Percentiles rank a stretch among this genome's conserved stretches.
Conservation (phyloP, 2,329 filamentous ascomycete species). For the Rhynchosporium graminicola region DNA sequence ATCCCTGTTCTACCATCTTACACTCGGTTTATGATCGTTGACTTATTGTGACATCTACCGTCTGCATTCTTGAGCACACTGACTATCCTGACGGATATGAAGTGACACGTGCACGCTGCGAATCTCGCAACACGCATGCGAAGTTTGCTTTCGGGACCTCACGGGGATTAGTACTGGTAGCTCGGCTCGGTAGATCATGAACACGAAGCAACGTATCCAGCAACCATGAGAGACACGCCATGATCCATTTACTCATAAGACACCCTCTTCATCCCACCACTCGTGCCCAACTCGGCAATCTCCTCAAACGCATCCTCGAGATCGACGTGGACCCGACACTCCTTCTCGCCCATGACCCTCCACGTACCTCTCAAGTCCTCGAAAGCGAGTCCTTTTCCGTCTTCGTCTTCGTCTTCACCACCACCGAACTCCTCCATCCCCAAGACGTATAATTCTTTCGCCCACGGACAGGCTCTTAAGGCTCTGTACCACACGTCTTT, state of each 20-base stretch:
- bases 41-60: too few species aligned
- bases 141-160: too few species aligned
- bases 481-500: slow-evolving; percentile 58
- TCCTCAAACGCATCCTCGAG: slow-evolving; percentile 46
- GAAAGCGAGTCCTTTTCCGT: slow-evolving; percentile 27
- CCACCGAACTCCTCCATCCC: slow-evolving; percentile 49
- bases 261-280: background rate
- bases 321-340: slow-evolving; percentile 58
- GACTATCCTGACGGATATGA: too few species aligned
- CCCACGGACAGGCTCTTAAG: slow-evolving; percentile 61
- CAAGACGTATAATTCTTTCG: slow-evolving; percentile 58
- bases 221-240: too few species aligned
- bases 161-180: too few species aligned
- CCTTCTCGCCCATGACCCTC: slow-evolving; percentile 60
- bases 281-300: slow-evolving; percentile 22
- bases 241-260: background rate
- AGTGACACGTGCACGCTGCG: too few species aligned
- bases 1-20: too few species aligned
- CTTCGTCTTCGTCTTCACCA: background rate
- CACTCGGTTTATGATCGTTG: too few species aligned
- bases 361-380: slow-evolving; percentile 55
- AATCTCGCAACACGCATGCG: too few species aligned
- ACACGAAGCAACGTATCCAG: too few species aligned
- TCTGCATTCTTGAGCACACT: too few species aligned
- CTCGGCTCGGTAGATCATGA: too few species aligned